Evolutionary conservation across 2,329 filamentous ascomycete genomes (phyloP).

Genomic region (Thermomyces lanuginosus): DNA sequence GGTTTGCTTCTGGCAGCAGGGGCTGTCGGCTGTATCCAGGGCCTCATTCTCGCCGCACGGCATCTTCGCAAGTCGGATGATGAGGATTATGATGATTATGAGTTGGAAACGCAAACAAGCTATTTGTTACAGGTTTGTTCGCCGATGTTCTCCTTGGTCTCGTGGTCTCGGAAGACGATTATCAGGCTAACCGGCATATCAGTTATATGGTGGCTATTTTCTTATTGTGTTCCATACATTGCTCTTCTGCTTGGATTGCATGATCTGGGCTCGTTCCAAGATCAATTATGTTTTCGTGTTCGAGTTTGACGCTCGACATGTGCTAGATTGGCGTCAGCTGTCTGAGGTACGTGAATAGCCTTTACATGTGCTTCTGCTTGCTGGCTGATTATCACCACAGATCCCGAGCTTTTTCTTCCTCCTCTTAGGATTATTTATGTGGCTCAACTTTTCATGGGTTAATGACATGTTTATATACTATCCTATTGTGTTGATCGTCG

Average conservation of each 20-base stretch:
- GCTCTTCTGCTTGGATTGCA: conserved; percentile 73
- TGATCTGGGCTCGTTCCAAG: conserved; percentile 64
- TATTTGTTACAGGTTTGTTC: conserved; percentile 50
- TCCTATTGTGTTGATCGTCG: conserved; percentile 59
- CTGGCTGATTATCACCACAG: conserved; percentile 18
- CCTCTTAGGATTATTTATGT: conserved; percentile 59
- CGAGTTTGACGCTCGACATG: conserved; percentile 76
- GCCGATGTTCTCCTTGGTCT: no score
- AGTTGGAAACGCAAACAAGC: conserved; percentile 38
- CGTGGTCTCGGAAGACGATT: neutral
- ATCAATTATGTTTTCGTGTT: conserved; percentile 97
- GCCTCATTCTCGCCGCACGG: conserved; percentile 43
- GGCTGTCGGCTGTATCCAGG: conserved; percentile 49
- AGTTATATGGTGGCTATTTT: conserved; percentile 89
- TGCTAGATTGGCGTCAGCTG: conserved; percentile 78
- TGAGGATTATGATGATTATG: conserved; percentile 35
- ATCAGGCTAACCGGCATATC: conserved; percentile 3
- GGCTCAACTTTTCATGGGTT: conserved; percentile 69
- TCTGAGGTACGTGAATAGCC: conserved; percentile 39
- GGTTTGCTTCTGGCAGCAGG: conserved; percentile 54
- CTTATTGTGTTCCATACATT: conserved; percentile 63
- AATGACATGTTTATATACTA: conserved; percentile 66
- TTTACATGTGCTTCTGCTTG: no score
- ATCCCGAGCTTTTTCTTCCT: conserved; percentile 74
- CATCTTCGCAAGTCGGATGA: conserved; percentile 28